phyloP scores from a whole-genome alignment of 495 filamentous ascomycete species.

The Thermochaetoides thermophila region DNA sequence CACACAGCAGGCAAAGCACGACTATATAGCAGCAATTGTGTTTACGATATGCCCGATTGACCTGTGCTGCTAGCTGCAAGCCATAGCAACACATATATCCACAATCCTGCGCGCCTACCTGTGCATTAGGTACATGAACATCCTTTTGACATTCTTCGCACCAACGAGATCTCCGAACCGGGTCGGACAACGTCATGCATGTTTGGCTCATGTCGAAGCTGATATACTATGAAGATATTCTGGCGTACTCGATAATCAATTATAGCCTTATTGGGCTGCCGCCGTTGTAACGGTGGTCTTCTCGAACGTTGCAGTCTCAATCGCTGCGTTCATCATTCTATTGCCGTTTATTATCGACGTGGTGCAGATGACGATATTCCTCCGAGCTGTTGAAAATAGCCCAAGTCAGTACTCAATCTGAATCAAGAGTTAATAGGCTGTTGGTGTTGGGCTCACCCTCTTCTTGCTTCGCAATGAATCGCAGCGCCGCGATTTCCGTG shows the following conservation, averaged over 20 bases:
- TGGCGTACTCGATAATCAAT: neutral
- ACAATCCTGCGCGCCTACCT: no score
- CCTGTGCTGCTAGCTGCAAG: no score
- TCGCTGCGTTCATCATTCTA: slow-evolving; percentile 74
- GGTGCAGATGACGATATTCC: slow-evolving; percentile 81
- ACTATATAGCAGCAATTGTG: no score
- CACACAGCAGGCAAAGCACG: no score
- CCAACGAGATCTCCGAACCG: no score
- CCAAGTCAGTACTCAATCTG: slow-evolving; percentile 2
- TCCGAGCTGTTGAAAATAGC: slow-evolving; percentile 28
- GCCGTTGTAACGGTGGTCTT: slow-evolving; percentile 15
- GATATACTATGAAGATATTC: no score
- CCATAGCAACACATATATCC: no score
- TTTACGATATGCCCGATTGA: no score
- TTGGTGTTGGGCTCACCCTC: slow-evolving; percentile 38
- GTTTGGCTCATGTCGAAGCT: no score
- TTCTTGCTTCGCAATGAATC: slow-evolving; percentile 80
- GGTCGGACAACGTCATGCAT: no score
- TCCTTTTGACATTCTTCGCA: no score
- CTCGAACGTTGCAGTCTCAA: slow-evolving; percentile 57
- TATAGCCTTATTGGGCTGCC: neutral
- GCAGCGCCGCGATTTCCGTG: slow-evolving; percentile 86
- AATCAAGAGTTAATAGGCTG: neutral
- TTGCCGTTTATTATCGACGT: slow-evolving; percentile 85
- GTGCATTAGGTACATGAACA: no score